phyloP scores from a whole-genome alignment of 768 basidiomycete genomes.

The Podaxis rugospora region DNA sequence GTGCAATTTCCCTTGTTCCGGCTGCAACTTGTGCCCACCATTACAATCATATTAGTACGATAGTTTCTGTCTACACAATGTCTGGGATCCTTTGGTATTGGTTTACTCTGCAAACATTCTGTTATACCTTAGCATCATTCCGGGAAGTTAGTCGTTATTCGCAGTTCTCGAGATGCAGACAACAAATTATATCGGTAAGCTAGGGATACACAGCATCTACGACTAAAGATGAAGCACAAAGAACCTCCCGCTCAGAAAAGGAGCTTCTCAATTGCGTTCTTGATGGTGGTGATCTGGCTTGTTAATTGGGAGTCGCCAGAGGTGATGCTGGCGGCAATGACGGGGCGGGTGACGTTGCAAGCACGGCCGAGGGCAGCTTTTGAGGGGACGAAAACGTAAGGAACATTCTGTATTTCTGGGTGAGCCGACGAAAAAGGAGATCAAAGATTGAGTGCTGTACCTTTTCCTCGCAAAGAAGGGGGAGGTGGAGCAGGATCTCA shows the following conservation, averaged over 20 bases:
- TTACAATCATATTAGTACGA: background rate
- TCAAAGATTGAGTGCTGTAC: constrained; percentile 29
- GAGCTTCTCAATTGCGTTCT: constrained; percentile 75
- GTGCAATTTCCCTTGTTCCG: background rate
- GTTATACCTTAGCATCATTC: background rate
- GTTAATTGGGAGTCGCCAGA: constrained; percentile 92
- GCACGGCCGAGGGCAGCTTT: constrained; percentile 96
- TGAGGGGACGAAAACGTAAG: constrained; percentile 91
- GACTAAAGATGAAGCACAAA: background rate
- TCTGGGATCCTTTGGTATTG: background rate
- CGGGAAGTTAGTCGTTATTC: background rate
- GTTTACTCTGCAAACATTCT: background rate
- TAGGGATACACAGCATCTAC: background rate
- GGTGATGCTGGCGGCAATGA: constrained; percentile 95
- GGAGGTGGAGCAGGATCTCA: constrained; percentile 96
- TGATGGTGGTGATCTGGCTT: constrained; percentile 85
- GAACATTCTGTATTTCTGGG: constrained; percentile 67
- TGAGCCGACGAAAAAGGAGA: background rate
- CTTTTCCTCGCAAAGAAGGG: constrained; percentile 98
- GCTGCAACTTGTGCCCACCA: background rate
- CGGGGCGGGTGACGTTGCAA: constrained; percentile 91
- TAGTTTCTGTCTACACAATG: background rate
- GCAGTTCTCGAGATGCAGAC: background rate
- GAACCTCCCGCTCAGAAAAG: constrained; percentile 28
- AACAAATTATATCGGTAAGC: background rate